Evolutionary conservation across 139 green algal species (phyloP).

Genomic region (Volvox africanus): DNA sequence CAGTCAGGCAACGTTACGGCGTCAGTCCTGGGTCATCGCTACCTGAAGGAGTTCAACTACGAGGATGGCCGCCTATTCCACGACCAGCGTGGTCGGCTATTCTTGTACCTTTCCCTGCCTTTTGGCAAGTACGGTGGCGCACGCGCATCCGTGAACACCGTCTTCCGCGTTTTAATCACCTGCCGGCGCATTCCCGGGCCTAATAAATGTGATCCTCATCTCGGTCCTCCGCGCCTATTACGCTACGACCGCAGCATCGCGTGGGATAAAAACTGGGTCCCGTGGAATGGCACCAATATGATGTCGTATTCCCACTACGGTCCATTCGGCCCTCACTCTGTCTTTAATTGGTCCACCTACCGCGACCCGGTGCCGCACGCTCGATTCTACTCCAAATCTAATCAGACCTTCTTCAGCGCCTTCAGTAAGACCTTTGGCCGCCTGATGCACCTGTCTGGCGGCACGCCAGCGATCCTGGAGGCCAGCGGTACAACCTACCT

Average conservation of each 20-base stretch:
- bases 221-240: conserved; percentile 24
- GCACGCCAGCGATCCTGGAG: conserved; percentile 30
- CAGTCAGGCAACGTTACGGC: neutral
- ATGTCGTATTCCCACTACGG: conserved; percentile 36
- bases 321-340: conserved; percentile 18
- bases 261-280: conserved; percentile 46
- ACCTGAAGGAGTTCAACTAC: conserved; percentile 15
- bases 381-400: neutral
- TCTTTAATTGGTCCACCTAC: conserved; percentile 38
- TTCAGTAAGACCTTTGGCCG: neutral
- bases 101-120: conserved; percentile 21
- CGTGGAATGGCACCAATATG: conserved; percentile 36
- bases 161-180: neutral
- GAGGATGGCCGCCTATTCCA: conserved; percentile 36
- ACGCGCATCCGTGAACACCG: conserved; percentile 14
- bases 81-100: neutral
- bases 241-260: conserved; percentile 6
- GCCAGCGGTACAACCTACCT: neutral
- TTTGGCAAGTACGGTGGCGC: conserved; percentile 22
- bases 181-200: neutral
- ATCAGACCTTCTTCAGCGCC: neutral
- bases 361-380: conserved; percentile 1
- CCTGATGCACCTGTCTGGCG: conserved; percentile 15
- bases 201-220: neutral
- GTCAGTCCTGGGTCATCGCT: neutral